phyloP scores from a whole-genome alignment of 106 monocot species.

The Allium fistulosum region DNA sequence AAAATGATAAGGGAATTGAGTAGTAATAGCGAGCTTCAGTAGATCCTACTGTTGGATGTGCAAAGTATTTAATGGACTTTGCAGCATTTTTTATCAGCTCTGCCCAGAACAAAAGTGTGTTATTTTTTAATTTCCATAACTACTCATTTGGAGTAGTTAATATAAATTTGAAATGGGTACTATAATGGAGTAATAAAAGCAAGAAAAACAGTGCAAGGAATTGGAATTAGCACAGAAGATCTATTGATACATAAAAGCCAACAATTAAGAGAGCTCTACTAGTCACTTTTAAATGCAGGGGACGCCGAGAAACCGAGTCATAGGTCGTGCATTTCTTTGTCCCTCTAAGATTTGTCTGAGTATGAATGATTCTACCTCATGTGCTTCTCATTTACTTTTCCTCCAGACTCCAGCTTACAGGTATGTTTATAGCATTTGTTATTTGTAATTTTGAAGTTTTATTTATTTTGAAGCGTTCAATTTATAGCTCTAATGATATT shows the following conservation, averaged over 20 bases:
- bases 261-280: slow-evolving; percentile 76
- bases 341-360: slow-evolving; percentile 82
- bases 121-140: not conserved
- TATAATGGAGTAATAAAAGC: slow-evolving; percentile 88
- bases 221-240: slow-evolving; percentile 55
- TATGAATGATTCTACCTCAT: slow-evolving; percentile 95
- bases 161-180: slow-evolving; percentile 9
- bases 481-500: no score
- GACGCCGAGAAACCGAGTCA: slow-evolving; percentile 13
- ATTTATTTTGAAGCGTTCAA: no score
- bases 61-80: slow-evolving; percentile 80
- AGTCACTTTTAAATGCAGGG: slow-evolving; percentile 43
- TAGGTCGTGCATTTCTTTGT: slow-evolving; percentile 56
- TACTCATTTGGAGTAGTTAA: not conserved
- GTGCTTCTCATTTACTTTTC: slow-evolving; percentile 78
- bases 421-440: no score
- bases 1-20: not conserved
- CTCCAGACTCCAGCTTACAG: slow-evolving; percentile 60
- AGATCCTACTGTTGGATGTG: slow-evolving; percentile 36
- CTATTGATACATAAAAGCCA: slow-evolving; percentile 46
- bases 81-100: slow-evolving; percentile 77
- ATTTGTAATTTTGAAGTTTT: no score
- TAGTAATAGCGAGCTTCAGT: slow-evolving; percentile 22
- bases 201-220: slow-evolving; percentile 69
- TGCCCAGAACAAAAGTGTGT: slow-evolving; percentile 63